These are phyloP conservation scores for Epichloe sylvatica DNA, from an alignment of 2,329 filamentous ascomycete species.

Conservation along the genomic window DNA sequence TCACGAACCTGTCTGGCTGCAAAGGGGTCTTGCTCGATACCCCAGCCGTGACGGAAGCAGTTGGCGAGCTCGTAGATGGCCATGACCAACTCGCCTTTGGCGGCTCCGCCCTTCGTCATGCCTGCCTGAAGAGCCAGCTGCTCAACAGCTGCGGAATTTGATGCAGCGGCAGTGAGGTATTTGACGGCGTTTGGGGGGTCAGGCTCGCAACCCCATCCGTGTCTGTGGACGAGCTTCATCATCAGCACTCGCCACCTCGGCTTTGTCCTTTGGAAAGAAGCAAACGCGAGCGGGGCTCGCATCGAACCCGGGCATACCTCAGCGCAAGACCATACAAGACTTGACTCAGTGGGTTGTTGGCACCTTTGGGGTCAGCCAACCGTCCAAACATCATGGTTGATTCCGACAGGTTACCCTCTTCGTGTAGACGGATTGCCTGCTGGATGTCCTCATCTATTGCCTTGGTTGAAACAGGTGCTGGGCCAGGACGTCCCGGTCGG, in stretches of 20 bases:
- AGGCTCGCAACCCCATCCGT: constrained; percentile 79
- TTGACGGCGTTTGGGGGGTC: constrained; percentile 61
- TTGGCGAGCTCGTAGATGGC: constrained; percentile 93
- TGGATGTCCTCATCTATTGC: constrained; percentile 63
- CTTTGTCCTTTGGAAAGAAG: constrained; percentile 5
- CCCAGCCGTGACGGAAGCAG: constrained; percentile 91
- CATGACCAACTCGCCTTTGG: constrained; percentile 90
- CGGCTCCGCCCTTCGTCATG: constrained; percentile 81
- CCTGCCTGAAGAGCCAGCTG: constrained; percentile 72
- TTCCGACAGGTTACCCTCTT: constrained; percentile 60
- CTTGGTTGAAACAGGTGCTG: constrained; percentile 30
- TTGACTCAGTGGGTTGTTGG: constrained; percentile 87
- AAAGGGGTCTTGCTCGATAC: constrained; percentile 69
- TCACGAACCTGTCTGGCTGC: constrained; percentile 55
- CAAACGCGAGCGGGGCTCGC: constrained; percentile 10
- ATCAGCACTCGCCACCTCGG: neutral
- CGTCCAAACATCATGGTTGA: constrained; percentile 77
- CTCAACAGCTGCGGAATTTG: constrained; percentile 80
- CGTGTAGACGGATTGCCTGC: constrained; percentile 88
- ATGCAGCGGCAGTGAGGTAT: constrained; percentile 77
- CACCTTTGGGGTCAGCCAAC: constrained; percentile 68
- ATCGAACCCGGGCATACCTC: constrained; percentile 49
- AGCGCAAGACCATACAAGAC: constrained; percentile 89
- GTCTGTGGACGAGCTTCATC: constrained; percentile 34
- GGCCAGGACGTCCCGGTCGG: constrained; percentile 6